A percentile compares a stretch with the other conserved stretches of the same genome.
Conservation (phyloP, 371 early-diverging fungal genomes). For the Mortierella sp. region DNA sequence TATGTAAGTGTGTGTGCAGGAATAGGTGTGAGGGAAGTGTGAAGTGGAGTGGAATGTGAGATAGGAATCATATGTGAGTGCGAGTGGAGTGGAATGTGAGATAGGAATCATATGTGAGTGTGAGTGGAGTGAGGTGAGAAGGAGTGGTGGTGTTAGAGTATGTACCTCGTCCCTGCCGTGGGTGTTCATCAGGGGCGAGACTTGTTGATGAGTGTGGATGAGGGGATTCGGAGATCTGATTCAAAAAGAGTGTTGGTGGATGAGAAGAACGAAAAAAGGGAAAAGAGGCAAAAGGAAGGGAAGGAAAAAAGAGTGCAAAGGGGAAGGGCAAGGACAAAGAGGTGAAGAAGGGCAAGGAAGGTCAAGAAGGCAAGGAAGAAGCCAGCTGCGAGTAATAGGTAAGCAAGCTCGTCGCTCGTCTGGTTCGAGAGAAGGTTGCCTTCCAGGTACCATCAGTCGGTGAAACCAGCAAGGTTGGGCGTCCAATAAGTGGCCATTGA, state of each 20-base stretch:
- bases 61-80: not conserved
- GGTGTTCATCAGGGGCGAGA: constrained; percentile 18
- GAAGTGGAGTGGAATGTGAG: not conserved
- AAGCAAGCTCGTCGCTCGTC: not conserved
- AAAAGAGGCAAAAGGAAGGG: not conserved
- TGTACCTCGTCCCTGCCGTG: constrained; percentile 28
- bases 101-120: not conserved
- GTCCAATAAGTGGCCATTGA: not conserved
- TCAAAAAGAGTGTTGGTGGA: not conserved
- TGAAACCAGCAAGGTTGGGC: constrained; percentile 2
- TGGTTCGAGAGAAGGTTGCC: too few relatives aligned
- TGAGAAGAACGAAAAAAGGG: not conserved
- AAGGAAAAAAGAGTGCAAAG: not conserved
- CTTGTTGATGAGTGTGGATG: not conserved
- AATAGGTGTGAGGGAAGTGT: not conserved
- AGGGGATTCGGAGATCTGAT: not conserved
- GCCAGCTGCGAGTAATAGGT: not conserved
- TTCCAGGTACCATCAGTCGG: not conserved
- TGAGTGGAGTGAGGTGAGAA: not conserved
- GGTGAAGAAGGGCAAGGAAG: not conserved
- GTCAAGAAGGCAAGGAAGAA: not conserved
- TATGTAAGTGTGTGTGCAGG: not conserved
- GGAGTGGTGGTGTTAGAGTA: not conserved
- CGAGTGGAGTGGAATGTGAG: not conserved
- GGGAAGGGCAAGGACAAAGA: not conserved